Percentiles rank a stretch among this genome's conserved stretches.
These are phyloP conservation scores for Boletus pseudo-olivaceus DNA, from an alignment of 768 basidiomycete species.

Conservation along the genomic window DNA sequence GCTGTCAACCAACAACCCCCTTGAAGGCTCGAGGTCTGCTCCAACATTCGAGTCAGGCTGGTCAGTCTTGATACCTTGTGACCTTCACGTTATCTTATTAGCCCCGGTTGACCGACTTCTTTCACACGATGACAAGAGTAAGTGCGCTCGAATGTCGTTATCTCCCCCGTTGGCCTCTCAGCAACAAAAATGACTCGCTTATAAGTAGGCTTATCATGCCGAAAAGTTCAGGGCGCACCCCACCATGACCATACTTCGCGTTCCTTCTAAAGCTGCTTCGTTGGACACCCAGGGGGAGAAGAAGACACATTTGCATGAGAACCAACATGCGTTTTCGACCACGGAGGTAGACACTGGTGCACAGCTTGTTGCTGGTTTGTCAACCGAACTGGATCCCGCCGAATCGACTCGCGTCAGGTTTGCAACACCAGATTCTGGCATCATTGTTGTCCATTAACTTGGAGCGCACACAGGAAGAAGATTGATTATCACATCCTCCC, in stretches of 20 bases:
- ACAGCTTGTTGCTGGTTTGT: conserved; percentile 46
- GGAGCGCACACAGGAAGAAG: conserved; percentile 41
- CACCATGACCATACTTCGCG: conserved; percentile 1
- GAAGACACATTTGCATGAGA: not conserved
- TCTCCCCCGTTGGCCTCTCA: not conserved
- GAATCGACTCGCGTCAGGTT: conserved; percentile 55
- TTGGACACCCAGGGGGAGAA: conserved; percentile 15
- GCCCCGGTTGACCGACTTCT: not conserved
- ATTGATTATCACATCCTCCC: conserved; percentile 68
- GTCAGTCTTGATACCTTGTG: not conserved
- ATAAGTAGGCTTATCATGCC: not conserved
- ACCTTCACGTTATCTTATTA: conserved; percentile 4
- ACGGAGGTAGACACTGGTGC: conserved; percentile 62
- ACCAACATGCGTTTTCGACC: conserved; percentile 31
- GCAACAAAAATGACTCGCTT: not conserved
- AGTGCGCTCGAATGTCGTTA: not conserved
- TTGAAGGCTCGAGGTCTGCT: not conserved
- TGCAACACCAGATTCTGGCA: not conserved
- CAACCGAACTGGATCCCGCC: conserved; percentile 43
- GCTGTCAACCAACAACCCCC: not conserved
- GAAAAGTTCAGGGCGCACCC: not conserved
- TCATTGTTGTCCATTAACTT: not conserved
- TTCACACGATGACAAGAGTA: conserved; percentile 8
- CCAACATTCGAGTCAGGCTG: not conserved
- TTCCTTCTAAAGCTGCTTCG: conserved; percentile 8